Conservation (phyloP, 169 alveolate species). For the Cystoisospora suis region DNA sequence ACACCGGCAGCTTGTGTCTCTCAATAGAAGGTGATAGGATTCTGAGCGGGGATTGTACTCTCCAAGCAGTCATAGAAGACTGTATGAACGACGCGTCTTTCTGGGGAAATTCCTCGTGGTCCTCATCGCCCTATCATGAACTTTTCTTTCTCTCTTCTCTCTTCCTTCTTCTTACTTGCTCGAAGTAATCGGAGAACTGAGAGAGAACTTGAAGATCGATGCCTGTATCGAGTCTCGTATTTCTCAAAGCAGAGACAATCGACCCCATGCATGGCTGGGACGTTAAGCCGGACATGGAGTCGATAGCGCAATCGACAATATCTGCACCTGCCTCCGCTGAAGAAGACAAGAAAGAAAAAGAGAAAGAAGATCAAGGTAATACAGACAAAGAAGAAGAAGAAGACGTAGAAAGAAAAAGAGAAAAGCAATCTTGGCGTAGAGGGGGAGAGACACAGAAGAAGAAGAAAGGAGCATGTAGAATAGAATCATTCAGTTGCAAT, state of each 20-base stretch:
- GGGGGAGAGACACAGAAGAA: no score
- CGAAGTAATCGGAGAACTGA: constrained; percentile 27
- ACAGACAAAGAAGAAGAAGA: neutral
- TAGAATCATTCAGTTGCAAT: no score
- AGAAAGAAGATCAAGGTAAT: neutral
- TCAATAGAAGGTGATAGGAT: no score
- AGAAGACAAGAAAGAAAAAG: neutral
- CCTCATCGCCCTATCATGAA: no score
- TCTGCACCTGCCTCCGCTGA: constrained; percentile 56
- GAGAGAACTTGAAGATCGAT: neutral
- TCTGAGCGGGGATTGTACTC: no score
- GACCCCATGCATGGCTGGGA: constrained; percentile 62
- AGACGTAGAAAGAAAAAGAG: neutral
- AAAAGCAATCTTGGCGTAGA: no score
- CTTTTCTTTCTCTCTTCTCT: no score
- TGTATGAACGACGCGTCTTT: no score
- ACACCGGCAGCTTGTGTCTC: no score
- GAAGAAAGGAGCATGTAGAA: no score
- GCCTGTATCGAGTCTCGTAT: neutral
- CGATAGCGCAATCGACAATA: constrained; percentile 29
- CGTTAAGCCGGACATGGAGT: constrained; percentile 44
- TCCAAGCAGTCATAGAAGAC: no score
- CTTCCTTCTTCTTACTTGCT: constrained; percentile 17
- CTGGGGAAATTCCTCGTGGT: no score
- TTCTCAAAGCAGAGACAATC: constrained; percentile 15